Base-by-base conservation (phyloP, 164 flowering plant genomes). In the Aristolochia californica region DNA sequence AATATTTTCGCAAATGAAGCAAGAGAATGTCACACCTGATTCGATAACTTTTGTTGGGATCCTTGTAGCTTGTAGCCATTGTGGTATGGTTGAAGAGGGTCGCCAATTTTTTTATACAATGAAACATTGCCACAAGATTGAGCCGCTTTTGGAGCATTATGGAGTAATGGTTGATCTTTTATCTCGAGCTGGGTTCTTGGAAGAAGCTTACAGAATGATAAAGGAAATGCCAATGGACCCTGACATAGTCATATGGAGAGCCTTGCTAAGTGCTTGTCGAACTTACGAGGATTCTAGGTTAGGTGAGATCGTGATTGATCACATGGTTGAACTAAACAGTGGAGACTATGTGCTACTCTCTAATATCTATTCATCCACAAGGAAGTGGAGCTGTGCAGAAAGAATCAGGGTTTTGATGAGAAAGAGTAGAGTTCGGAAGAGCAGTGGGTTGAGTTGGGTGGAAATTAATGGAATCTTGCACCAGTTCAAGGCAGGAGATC, bases 291-390 rank as follows among this genome's bases (percentile, higher is more conserved):
- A 72, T 23, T 58, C 72, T 0, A 73, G 71, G 10, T 53, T 84
- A 59, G 91, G 78, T 48, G 85, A 86, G 68, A 44, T 68, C 49
- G 87, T 81, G 0, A 51, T 80, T 43, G 51, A 66, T 53, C 77
- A 76, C 51, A 82, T 87, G 26, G 64, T 71, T n/a, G 34, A 62
- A 53, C 75, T 75, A 10, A 66, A 61, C 14, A 73, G 95, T 59
- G 90, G 89, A 43, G 93, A 90, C 68, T 87, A 83, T 66, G 83
- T 83, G 15, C 69, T 90, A 69, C 63, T 87, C 5, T 87, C 95
- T 8, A 85, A 90, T 63, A 82, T 77, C 1, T 85, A 87, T 60
- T 77, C 88, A 43, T 77, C 80, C 17, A n/a, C 70, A 4, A 69
- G 64, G 9, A 79, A 68, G 60, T 90, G 97, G 95, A 77, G 75